Evolutionary conservation across 139 green algal genomes (phyloP).

Genomic region (Picocystis salinarum): DNA sequence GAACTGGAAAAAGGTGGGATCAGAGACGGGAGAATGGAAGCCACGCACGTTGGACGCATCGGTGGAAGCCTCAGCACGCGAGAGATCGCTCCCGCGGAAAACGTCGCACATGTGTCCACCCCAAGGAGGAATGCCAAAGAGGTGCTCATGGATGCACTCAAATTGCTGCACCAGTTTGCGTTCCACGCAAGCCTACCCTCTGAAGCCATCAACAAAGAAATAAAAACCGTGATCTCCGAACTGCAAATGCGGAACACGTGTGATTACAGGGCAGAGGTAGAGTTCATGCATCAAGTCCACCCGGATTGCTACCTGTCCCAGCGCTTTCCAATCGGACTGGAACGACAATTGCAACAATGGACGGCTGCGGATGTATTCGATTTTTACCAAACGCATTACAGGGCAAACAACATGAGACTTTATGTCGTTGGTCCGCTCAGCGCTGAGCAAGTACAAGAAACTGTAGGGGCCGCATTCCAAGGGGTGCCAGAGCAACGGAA

Average conservation of each 20-base stretch:
- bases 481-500: no score
- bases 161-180: not conserved
- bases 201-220: not conserved
- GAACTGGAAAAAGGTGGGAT: no score
- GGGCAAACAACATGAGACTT: not conserved
- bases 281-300: constrained; percentile 1
- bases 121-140: no score
- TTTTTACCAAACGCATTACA: not conserved
- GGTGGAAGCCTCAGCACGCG: not conserved
- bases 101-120: no score
- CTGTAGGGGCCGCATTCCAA: no score
- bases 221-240: not conserved
- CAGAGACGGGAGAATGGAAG: no score
- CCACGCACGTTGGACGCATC: no score
- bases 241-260: not conserved
- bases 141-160: not conserved
- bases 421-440: not conserved
- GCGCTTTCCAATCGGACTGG: not conserved
- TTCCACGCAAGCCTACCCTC: not conserved
- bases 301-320: not conserved
- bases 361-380: not conserved
- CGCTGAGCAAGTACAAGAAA: no score
- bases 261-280: not conserved
- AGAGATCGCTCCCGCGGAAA: not conserved
- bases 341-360: not conserved